These are phyloP conservation scores for Cladosporium phlei DNA, from an alignment of 2,329 filamentous ascomycete species.

Conservation along the genomic window DNA sequence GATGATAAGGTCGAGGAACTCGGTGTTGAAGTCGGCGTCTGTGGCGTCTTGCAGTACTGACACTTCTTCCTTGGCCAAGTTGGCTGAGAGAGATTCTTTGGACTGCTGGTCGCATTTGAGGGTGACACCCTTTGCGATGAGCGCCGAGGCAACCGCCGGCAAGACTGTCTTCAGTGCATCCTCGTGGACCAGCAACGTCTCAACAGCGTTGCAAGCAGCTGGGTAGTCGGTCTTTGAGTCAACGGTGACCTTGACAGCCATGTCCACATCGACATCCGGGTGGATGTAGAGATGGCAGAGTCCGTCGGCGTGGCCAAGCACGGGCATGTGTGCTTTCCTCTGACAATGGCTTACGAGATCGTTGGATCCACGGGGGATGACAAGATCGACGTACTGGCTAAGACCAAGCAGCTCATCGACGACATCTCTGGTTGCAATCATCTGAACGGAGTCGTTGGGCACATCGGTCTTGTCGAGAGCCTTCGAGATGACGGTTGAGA, in stretches of 20 bases:
- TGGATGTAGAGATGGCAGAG: conserved; percentile 85
- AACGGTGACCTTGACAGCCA: conserved; percentile 71
- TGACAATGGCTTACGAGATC: conserved; percentile 89
- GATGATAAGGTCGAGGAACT: conserved; percentile 80
- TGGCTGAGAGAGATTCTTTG: conserved; percentile 57
- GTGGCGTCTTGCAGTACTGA: conserved; percentile 58
- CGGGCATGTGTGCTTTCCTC: conserved; percentile 84
- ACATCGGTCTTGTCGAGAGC: conserved; percentile 70
- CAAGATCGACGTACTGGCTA: conserved; percentile 85
- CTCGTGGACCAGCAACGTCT: conserved; percentile 82
- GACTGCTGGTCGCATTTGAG: conserved; percentile 72
- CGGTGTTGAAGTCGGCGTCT: conserved; percentile 74
- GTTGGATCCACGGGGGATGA: conserved; percentile 87
- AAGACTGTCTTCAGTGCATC: conserved; percentile 63
- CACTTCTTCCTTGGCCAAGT: conserved; percentile 39
- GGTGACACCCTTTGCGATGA: conserved; percentile 71
- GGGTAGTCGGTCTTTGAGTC: conserved; percentile 95
- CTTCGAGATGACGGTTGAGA: conserved; percentile 75
- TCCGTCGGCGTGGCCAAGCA: conserved; percentile 92
- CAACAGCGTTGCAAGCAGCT: conserved; percentile 90
- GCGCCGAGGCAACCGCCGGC: conserved; percentile 65
- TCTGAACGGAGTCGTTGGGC: conserved; percentile 81
- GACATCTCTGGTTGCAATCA: conserved; percentile 87
- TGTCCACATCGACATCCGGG: conserved; percentile 64
- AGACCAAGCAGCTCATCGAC: conserved; percentile 83